Evolutionary conservation across 495 filamentous ascomycete species (phyloP).

Genomic region (Trichoderma erinaceum): DNA sequence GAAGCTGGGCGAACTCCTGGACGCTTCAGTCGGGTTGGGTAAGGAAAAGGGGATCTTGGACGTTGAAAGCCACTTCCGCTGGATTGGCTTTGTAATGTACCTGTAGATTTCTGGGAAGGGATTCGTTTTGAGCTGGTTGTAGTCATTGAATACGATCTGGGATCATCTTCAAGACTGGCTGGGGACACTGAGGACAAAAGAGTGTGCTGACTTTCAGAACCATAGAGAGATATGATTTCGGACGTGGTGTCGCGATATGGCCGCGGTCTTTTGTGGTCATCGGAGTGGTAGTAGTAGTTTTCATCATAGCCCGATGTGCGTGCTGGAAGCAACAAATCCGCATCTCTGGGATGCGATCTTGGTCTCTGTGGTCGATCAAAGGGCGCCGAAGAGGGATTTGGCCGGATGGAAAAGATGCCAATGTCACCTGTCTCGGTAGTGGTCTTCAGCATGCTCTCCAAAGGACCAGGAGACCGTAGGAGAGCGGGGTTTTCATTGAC

Average conservation of each 20-base stretch:
- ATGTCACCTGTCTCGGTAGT: constrained; percentile 65
- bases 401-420: constrained; percentile 52
- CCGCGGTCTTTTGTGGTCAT: constrained; percentile 32
- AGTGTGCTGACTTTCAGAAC: constrained; percentile 39
- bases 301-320: neutral
- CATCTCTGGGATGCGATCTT: constrained; percentile 15
- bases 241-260: constrained; percentile 40
- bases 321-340: neutral
- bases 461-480: constrained; percentile 37
- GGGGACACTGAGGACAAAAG: constrained; percentile 32
- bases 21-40: constrained; percentile 58
- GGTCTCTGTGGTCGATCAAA: constrained; percentile 20
- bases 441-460: constrained; percentile 62
- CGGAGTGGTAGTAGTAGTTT: constrained; percentile 17
- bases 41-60: constrained; percentile 57
- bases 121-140: constrained; percentile 45
- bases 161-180: constrained; percentile 34
- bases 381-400: constrained; percentile 36
- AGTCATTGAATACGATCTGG: constrained; percentile 55
- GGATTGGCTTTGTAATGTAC: constrained; percentile 42
- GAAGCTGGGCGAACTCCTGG: constrained; percentile 59
- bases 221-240: constrained; percentile 44
- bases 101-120: constrained; percentile 47
- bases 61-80: constrained; percentile 39
- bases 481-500: constrained; percentile 33